Base-by-base conservation (phyloP, 2,329 filamentous ascomycete species). In the Neodidymelliopsis sp. region DNA sequence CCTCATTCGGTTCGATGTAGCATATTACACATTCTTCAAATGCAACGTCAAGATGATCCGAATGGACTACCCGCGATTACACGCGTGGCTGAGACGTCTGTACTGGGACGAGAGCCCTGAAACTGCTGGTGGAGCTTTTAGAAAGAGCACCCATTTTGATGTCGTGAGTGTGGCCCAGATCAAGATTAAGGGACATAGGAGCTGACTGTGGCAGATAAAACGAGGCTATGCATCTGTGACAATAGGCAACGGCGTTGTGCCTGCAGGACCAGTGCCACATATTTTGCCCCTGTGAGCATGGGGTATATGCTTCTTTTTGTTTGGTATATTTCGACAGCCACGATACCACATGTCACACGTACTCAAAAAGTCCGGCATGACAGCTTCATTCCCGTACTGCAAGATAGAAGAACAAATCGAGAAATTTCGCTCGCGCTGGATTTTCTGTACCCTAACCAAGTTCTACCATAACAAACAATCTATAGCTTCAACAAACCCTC, bases 41-140 rank as follows among this genome's bases (percentile, higher is more conserved):
- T 93, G 89, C 77, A 96, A 96, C 75, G 75, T 95, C 55, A 83
- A 87, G 25, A 90, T 95, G 75, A 91, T 96, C 65, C 83, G 91
- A 33, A 86, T 83, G 8, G 91, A 91, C 7, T 97, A 94, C 70
- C 91, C 92, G 20, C 79, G 79, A 31, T 76, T 96, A 49, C 90
- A 96, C 76, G 78, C 75, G 45, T 96, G 91, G 91, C 74, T 96
- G 75, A 81, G 89, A 49, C 81, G 85, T 61, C 76, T 96, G 56
- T 97, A 96, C 77, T 97, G 92, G 92, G 86, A 86, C 11, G 64
- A 66, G 13, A 60, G 62, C 1, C 54, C 60, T 11, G 59, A 65
- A 43, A 69, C 62, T 1, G 43, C 44, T 9, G 60, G 63, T 24
- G 68, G 65, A 4, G 63, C 54, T 1, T 72, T 71, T 43, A 65